Base-by-base conservation (phyloP, 2,329 filamentous ascomycete species). In the Venturia carpophila region DNA sequence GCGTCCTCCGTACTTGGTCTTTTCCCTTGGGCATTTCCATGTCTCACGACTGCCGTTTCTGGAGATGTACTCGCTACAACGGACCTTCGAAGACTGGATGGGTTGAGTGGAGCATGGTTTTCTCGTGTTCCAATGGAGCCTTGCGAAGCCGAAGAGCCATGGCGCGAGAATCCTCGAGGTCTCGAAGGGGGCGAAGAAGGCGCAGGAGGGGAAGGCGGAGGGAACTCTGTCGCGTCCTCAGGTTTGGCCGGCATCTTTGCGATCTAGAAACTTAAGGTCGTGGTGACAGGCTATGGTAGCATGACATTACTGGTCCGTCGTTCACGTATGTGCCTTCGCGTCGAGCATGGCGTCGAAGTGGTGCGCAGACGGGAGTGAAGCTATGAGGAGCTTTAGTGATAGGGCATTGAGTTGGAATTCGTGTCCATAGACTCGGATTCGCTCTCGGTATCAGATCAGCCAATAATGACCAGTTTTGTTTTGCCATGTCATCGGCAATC, bases 61-160 rank as follows among this genome's bases (percentile, higher is more conserved):
- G 62, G 61, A 61, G 43, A 60, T 41, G 47, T 41, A 15, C 47
- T 43, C 13, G 61, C 41, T 42, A 65, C 49, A 11, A 39, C 24
- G 5, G 62, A 66, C 21, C 58, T 27, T 39, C 64, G 56, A 41
- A 66, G 60, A 13, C 65, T 27, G 27, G 65, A 64, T n/a, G 61
- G 65, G 21, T 66, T 37, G n/a, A 47, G 42, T 27, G 64, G 64
- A 27, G 60, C 61, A 43, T 60, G 52, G 21, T 58, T 11, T 42
- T 58, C 52, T 60, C 47, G 47, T 55, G 49, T 47, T 3, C 45
- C 45, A 19, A 47, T 63, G 5, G 61, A 63, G 24, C 21, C 13
- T 39, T 27, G 21, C 10, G 61, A 63, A 37, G 61, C 42, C 37
- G 52, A 58, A 61, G 60, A 61, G 42, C 39, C 42, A 58, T 64